Base-by-base conservation (phyloP, 2,329 filamentous ascomycete genomes). In the Alternaria viburni region DNA sequence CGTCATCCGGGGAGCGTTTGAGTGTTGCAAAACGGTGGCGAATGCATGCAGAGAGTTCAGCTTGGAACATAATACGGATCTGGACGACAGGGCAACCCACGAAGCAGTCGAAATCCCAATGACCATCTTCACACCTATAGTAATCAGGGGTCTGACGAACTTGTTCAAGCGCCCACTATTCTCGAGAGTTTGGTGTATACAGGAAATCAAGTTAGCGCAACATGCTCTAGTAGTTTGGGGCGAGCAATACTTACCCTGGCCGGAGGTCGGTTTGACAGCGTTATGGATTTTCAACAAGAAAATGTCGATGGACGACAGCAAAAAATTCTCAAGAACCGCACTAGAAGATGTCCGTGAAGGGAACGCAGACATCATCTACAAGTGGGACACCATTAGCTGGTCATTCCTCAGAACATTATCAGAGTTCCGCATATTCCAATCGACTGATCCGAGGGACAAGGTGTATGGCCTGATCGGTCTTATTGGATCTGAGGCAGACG, bases 401-500 rank as follows among this genome's bases (percentile, higher is more conserved):
- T 19, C 19, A 19, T 43, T 61, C 2, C 30, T 58, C 8, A 36
- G 21, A 3, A n/a, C 43, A 21, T 19, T 65, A 17, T 5, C n/a
- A 0, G 1, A 2, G 0, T 58, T 17, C 44, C 28, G 54, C 6
- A 2, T 7, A 1, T 62, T 60, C 23, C 5, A 54, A 13, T 46
- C 65, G 3, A 62, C 62, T 4, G 56, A 62, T 17, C 65, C 62
- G 2, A 26, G 52, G 17, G 59, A 65, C 49, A 65, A 54, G 25
- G 62, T 67, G 2, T 65, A 65, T 12, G 65, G 65, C 1, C 30
- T 67, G 3, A 45, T 67, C 0, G 19, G 23, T 25, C 32, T 66
- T 23, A 3, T n/a, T 5, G 4, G 13, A 9, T 15, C 0, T n/a
- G 3, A 3, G 12, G 0, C 11, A 8, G 44, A n/a, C 3, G 7